A percentile compares a stretch with the other conserved stretches of the same genome.
Evolutionary conservation across 345 rosid genomes (phyloP).

Genomic region (Boechera stricta): DNA sequence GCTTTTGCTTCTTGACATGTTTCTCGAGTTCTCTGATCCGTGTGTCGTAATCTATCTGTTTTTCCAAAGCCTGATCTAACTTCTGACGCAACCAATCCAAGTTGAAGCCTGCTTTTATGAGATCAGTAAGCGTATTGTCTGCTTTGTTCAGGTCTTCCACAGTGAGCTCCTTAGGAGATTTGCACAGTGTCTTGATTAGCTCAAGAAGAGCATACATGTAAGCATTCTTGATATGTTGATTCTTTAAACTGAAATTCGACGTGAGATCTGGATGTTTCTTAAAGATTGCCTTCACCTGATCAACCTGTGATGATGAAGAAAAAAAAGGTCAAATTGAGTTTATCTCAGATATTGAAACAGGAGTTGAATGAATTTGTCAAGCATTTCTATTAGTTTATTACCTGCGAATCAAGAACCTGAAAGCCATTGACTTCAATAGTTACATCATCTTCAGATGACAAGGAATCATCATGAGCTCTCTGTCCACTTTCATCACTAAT

Average conservation of each 20-base stretch:
- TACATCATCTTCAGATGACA: background rate
- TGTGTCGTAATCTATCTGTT: background rate
- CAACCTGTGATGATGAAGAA: background rate
- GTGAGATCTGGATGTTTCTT: slow-evolving; percentile 18
- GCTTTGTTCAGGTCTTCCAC: background rate
- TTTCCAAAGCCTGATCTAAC: slow-evolving; percentile 14
- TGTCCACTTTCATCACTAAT: background rate
- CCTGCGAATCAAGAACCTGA: background rate
- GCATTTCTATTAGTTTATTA: background rate
- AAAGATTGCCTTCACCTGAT: slow-evolving; percentile 3
- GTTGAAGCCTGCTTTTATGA: slow-evolving; percentile 5
- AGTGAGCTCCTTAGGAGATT: background rate
- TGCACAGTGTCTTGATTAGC: background rate
- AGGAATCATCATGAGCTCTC: background rate
- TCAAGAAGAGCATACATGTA: slow-evolving; percentile 4
- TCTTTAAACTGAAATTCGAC: background rate
- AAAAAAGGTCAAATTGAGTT: background rate
- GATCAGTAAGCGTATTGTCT: background rate
- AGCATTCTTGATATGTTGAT: background rate
- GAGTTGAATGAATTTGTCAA: background rate
- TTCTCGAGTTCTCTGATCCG: background rate
- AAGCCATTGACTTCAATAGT: background rate
- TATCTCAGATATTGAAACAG: background rate
- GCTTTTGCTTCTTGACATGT: background rate
- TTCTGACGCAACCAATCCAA: slow-evolving; percentile 25